Base-by-base conservation (phyloP, 768 basidiomycete genomes). In the Tephrocybe sp. region DNA sequence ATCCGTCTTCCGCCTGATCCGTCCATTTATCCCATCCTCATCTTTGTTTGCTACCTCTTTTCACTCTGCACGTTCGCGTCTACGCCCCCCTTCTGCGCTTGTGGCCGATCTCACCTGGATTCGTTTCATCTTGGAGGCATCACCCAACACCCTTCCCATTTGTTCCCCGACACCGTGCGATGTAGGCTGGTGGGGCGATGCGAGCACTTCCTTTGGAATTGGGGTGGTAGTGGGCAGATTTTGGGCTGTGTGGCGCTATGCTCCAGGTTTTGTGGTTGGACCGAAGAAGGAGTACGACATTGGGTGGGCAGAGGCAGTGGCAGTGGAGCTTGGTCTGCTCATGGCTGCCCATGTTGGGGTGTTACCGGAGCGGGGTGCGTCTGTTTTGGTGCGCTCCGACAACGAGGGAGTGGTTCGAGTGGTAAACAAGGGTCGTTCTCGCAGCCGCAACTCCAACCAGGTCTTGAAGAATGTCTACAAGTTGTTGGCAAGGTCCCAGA, bases 251-350 rank as follows among this genome's bases (percentile, higher is more conserved):
- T 72, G 69, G 69, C 4, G 18, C 0, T 69, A 59, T 58, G 60
- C 64, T 0, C 47, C 50, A 7, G 68, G 66, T 0, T 53, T 68
- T n/a, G 8, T 12, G 0, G 66, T 69, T 5, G 33, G 33, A 15
- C 5, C 33, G 5, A 15, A 15, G 1, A 23, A 48, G n/a, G 15
- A 42, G 0, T 57, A 36, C 62, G 62, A 70, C 55, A 73, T 72
- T 31, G 67, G 64, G 0, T 73, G 71, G 71, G 71, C 71, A 21
- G 70, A 73, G 46, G 64, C 66, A 2, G 61, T 70, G 0, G 70
- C 65, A 10, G 57, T 74, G 15, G 67, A 74, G 49, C 54, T 74
- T 0, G 68, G 67, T 1, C 42, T 70, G 0, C 53, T 30, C 2
- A 4, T 66, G 2, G 54, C 51, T 0, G 0, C 47, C 0, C 42